Base-by-base conservation (phyloP, 768 basidiomycete genomes). In the Hemileccinum rubropunctum region DNA sequence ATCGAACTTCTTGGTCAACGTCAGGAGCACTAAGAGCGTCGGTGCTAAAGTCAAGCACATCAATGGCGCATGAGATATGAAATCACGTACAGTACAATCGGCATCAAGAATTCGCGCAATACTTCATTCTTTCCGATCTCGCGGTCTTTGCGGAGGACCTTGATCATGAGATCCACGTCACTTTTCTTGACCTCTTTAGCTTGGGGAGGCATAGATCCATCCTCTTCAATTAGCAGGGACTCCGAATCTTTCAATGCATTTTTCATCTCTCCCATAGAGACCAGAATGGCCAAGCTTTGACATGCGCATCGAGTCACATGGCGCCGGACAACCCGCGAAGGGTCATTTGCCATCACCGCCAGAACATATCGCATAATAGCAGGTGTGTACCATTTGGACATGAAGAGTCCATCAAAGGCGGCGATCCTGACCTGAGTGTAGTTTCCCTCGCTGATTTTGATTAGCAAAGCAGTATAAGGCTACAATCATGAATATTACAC, bases 361-460 rank as follows among this genome's bases (percentile, higher is more conserved):
- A 95, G 77, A 55, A 98, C 76, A 62, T 98, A 98, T 13, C 83
- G 82, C 81, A 91, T 88, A 58, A 95, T 83, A 60, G 82, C 80
- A 32, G 84, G 84, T 2, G 85, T 77, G 65, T 91, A 86, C 92
- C 93, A 88, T 47, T 92, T 86, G 50, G 87, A 87, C 65, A 93
- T 71, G 76, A 95, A 86, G 10, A 98, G 77, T 30, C 91, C 90
- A 68, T 99, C 97, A 58, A 99, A 97, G 4, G 97, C 95, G 4
- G 90, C 85, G 39, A 92, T 80, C 40, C 97, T 86, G 39, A 99
- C 90, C 63, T 91, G 87, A 3, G 86, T 86, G 59, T 88, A 93
- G 63, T 98, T 97, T 35, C 95, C 97, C 70, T 97, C 93, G 21
- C 95, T 95, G 57, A 23, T 51, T 47, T 33, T 39, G 40, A 50